phyloP scores from a whole-genome alignment of 805 yeast species.

The Metschnikowia shivogae region DNA sequence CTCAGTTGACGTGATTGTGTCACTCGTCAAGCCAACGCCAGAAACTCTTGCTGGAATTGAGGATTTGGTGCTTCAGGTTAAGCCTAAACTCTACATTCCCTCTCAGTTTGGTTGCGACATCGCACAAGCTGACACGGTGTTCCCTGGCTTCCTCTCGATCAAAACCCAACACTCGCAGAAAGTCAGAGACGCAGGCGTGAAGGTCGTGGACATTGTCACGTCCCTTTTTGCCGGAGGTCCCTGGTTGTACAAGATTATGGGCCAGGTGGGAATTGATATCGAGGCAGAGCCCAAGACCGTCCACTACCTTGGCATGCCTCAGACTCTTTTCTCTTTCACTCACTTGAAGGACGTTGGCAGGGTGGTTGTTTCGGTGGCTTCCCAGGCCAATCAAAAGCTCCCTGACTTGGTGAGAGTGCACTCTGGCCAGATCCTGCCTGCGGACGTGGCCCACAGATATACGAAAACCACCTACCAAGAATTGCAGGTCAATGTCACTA shows the following conservation, averaged over 20 bases:
- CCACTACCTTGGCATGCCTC: conserved; percentile 40
- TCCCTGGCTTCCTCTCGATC: conserved; percentile 32
- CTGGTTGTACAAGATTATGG: conserved; percentile 32
- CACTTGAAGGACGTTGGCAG: conserved; percentile 41
- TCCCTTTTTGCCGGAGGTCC: conserved; percentile 35
- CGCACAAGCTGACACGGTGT: conserved; percentile 19
- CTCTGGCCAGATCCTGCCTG: conserved; percentile 37
- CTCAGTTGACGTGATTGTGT: conserved; percentile 50
- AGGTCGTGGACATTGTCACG: conserved; percentile 43
- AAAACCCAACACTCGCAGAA: conserved; percentile 36
- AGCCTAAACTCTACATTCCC: conserved; percentile 53
- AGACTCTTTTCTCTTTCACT: conserved; percentile 17
- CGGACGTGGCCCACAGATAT: conserved; percentile 32
- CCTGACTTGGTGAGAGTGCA: conserved; percentile 44
- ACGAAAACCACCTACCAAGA: too few species aligned
- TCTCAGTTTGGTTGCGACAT: conserved; percentile 57
- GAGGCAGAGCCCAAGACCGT: conserved; percentile 29
- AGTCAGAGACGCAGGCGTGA: conserved; percentile 43
- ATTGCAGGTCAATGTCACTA: too few species aligned
- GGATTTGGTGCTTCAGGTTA: conserved; percentile 34
- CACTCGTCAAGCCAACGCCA: conserved; percentile 35
- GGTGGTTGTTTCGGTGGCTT: conserved; percentile 36
- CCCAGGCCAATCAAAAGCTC: conserved; percentile 26
- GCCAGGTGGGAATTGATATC: conserved; percentile 34
- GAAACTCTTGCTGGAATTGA: conserved; percentile 32